A percentile compares a stretch with the other conserved stretches of the same genome.
Conservation (phyloP, 1,284 basidiomycete genomes). For the Rhodotorula sp. region DNA sequence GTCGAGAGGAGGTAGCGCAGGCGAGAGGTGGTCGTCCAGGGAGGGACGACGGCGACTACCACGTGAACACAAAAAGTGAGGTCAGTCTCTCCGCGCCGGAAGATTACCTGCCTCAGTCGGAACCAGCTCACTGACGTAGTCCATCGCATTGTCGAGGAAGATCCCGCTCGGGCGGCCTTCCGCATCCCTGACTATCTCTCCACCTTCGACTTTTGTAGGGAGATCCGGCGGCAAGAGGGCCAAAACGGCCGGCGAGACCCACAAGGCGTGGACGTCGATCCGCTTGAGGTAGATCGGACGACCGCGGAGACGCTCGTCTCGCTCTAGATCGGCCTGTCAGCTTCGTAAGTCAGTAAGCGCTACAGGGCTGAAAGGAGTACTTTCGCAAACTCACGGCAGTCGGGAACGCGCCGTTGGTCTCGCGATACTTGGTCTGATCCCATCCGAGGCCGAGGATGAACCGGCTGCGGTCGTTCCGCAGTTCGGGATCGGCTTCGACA, state of each 20-base stretch:
- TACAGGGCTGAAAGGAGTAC: background rate
- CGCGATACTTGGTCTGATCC: conserved; percentile 74
- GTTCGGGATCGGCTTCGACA: conserved; percentile 59
- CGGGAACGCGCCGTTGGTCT: conserved; percentile 62
- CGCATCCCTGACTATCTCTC: conserved; percentile 66
- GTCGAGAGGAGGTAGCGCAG: conserved; percentile 63
- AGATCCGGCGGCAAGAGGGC: conserved; percentile 59
- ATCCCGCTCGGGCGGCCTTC: conserved; percentile 70
- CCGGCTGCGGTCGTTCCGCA: conserved; percentile 54
- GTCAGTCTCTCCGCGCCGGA: background rate
- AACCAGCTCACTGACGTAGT: conserved; percentile 18
- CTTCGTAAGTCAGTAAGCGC: background rate
- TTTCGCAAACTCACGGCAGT: conserved; percentile 61
- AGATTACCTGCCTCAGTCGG: background rate
- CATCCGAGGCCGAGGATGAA: conserved; percentile 89
- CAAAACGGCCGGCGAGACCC: conserved; percentile 71
- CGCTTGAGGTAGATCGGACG: conserved; percentile 68
- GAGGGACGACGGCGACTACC: conserved; percentile 56
- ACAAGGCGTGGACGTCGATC: conserved; percentile 78
- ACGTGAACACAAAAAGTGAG: background rate
- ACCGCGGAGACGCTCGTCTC: conserved; percentile 63
- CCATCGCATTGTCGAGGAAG: conserved; percentile 46
- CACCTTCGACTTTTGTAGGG: conserved; percentile 58
- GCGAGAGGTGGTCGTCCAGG: conserved; percentile 62
- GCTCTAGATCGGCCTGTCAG: conserved; percentile 61